Percentiles rank a stretch among this genome's conserved stretches.
phyloP scores from a whole-genome alignment of 2,329 filamentous ascomycete genomes.

The Elsinoe batatas region DNA sequence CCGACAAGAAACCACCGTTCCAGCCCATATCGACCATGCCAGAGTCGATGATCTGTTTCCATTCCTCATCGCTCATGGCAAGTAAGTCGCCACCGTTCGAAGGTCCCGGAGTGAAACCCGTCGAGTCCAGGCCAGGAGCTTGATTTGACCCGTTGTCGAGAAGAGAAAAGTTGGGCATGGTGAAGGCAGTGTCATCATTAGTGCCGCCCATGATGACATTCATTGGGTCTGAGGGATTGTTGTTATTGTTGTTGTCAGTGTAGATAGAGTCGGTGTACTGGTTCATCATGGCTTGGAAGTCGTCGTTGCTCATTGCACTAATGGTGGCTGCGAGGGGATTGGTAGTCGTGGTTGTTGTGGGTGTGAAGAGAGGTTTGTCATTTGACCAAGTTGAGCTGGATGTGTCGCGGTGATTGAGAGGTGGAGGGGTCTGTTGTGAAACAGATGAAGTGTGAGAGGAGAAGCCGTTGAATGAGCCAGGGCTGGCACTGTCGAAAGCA shows the following conservation, averaged over 20 bases:
- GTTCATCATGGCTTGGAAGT: slow-evolving; percentile 12
- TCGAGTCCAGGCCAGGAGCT: background rate
- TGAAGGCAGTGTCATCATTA: slow-evolving; percentile 9
- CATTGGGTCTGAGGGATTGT: slow-evolving; percentile 2
- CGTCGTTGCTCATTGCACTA: slow-evolving; percentile 11
- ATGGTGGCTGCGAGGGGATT: background rate
- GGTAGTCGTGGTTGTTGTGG: background rate
- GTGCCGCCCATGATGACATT: slow-evolving; percentile 4
- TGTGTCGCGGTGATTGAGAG: slow-evolving; percentile 3
- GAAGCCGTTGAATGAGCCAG: slow-evolving; percentile 6
- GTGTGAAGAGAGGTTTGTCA: slow-evolving; percentile 2
- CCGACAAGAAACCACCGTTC: slow-evolving; percentile 2
- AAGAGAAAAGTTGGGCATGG: slow-evolving; percentile 10
- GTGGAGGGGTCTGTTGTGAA: slow-evolving; percentile 7
- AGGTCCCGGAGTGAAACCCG: slow-evolving; percentile 5
- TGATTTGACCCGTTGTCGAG: background rate
- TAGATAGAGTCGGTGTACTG: slow-evolving; percentile 6
- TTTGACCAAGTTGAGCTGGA: slow-evolving; percentile 1
- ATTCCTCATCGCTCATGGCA: slow-evolving; percentile 8
- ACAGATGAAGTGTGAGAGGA: slow-evolving; percentile 10
- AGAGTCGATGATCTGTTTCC: slow-evolving; percentile 8
- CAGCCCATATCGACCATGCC: slow-evolving; percentile 10
- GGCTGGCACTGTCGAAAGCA: slow-evolving; percentile 3
- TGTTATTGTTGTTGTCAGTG: background rate
- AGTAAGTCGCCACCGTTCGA: background rate